Evolutionary conservation across 257 asterid genomes (phyloP), one percentile per base, ranked within the genome.

Genomic region (Hygrophila difformis): DNA sequence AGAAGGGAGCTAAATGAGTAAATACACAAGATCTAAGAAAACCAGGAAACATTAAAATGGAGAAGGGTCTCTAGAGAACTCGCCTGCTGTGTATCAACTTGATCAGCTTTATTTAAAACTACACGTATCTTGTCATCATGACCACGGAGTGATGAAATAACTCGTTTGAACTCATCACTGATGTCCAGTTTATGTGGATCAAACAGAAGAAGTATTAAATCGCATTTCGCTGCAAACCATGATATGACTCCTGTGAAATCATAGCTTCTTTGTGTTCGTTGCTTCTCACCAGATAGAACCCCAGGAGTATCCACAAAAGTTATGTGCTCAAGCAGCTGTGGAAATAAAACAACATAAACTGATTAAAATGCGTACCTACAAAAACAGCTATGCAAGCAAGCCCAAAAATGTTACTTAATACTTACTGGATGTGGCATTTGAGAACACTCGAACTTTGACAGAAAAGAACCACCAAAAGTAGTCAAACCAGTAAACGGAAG

Each of bases 281-380:
- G 98, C 74, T 89, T 89, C 70, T 89, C 98, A 29, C 98, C 98
- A 1, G 98, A 89, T 59, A 89, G 57, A 55, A 89, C 98, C 16
- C 98, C 98, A 24, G 98, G 98, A 51, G 98, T 89, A 61, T 89
- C 98, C 83, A 89, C 96, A 44, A 89, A 70, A 9, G 96, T 77
- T 49, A 89, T 57, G 51, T 89, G 84, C 35, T 89, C 94, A 28
- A 89, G 87, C 47, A 89, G 68, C 98, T 89, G 58, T 4, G 60
- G 39, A 49, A 62, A 64, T 42, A 35, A 60, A 35, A 14, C 62
- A 19, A 15, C 39, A 45, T 47, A 36, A 55, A 40, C 18, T 45
- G 53, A 35, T 13, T 31, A 33, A 5, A 49, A 51, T 39, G 5
- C 31, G 17, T 8, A 15, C 20, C 13, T 19, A 17, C 15, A 24